These are phyloP conservation scores for Penstemon newberryi DNA, from an alignment of 257 asterid genomes.

Conservation along the genomic window DNA sequence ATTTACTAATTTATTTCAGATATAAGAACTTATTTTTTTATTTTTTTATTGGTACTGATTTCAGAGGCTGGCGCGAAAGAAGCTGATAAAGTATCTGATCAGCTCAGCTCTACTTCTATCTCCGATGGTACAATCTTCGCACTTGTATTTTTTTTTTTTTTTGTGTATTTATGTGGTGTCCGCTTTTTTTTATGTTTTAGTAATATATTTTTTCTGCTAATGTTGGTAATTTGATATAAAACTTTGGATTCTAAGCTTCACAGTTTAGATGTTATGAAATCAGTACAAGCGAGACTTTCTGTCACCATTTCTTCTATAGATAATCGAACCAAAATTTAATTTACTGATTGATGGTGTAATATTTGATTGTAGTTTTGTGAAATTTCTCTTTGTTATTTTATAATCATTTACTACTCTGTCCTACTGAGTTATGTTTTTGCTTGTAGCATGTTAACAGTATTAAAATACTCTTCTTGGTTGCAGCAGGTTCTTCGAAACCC, in stretches of 20 bases:
- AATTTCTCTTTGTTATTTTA: background rate
- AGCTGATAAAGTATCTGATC: slow-evolving; percentile 68
- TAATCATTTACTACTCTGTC: background rate
- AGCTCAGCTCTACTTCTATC: slow-evolving; percentile 82
- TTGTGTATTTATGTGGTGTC: background rate
- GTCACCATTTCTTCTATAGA: background rate
- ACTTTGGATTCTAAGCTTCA: no score
- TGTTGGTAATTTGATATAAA: background rate
- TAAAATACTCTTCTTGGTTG: slow-evolving; percentile 31
- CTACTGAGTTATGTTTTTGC: slow-evolving; percentile 9
- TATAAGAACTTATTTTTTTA: no score
- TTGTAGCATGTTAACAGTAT: slow-evolving; percentile 14
- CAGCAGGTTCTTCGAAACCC: slow-evolving; percentile 78
- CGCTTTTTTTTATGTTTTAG: background rate
- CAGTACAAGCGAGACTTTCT: background rate
- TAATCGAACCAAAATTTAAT: background rate
- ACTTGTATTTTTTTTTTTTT: background rate
- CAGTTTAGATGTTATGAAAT: background rate
- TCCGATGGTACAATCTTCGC: slow-evolving; percentile 52
- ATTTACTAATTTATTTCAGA: background rate
- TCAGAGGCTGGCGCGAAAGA: slow-evolving; percentile 61
- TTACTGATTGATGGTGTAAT: slow-evolving; percentile 17
- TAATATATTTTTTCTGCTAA: slow-evolving; percentile 7
- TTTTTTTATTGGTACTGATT: slow-evolving; percentile 4
- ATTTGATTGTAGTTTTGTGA: background rate